Percentiles rank a stretch among this genome's conserved stretches.
These are phyloP conservation scores for Penicillium silybi DNA, from an alignment of 495 filamentous ascomycete species.

Conservation along the genomic window DNA sequence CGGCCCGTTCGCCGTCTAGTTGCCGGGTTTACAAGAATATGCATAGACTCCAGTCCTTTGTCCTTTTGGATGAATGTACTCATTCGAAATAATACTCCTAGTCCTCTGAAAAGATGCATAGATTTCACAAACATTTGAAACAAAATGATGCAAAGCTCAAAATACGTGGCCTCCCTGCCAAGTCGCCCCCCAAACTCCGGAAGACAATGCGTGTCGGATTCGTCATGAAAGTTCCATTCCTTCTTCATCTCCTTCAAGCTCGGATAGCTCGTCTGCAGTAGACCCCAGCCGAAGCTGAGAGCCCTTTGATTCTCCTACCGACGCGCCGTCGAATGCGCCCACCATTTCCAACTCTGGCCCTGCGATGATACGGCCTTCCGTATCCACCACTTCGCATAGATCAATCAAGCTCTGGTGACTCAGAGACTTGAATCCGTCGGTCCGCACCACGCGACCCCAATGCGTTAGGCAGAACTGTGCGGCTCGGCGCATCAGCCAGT, in stretches of 20 bases:
- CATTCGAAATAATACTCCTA: not conserved
- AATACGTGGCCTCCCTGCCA: not conserved
- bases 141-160: not conserved
- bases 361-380: conserved; percentile 79
- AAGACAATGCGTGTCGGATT: conserved; percentile 23
- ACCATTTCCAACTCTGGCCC: conserved; percentile 82
- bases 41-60: not conserved
- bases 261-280: conserved; percentile 53
- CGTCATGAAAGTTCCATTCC: conserved; percentile 57
- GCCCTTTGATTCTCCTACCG: conserved; percentile 43
- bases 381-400: conserved; percentile 88
- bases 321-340: conserved; percentile 56
- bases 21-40: not conserved
- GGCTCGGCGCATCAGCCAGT: conserved; percentile 85
- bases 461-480: conserved; percentile 84
- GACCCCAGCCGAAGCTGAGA: conserved; percentile 48
- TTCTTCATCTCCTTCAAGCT: conserved; percentile 67
- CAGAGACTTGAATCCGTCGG: conserved; percentile 76
- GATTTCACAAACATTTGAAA: not conserved
- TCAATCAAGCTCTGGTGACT: conserved; percentile 75
- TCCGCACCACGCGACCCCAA: conserved; percentile 93
- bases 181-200: conserved; percentile 18
- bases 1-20: conserved; percentile 27
- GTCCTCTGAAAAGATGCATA: not conserved
- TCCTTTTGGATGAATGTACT: not conserved